Percentiles rank a stretch among this genome's conserved stretches.
These are phyloP conservation scores for Pittosporum tobira DNA, from an alignment of 129 eudicot species.

Conservation along the genomic window DNA sequence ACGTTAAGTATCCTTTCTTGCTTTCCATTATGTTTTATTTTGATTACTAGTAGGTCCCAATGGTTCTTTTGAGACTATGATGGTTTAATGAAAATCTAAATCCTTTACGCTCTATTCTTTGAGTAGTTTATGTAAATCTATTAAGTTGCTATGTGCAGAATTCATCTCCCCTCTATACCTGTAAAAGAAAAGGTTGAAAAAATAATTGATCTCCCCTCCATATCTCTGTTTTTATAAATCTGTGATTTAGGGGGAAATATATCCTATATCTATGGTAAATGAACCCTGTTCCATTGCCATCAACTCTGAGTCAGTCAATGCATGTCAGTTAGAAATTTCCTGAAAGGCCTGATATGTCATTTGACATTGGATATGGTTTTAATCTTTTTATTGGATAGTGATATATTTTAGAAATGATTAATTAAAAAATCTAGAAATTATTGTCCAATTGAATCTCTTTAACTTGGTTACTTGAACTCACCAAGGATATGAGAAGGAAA, in stretches of 20 bases:
- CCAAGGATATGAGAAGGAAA: neutral
- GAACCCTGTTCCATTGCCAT: neutral
- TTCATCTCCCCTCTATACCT: neutral
- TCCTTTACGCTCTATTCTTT: neutral
- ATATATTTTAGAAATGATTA: neutral
- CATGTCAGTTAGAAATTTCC: too few species aligned
- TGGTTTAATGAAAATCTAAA: neutral
- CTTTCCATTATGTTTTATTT: too few species aligned
- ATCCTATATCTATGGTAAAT: neutral
- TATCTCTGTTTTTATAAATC: neutral
- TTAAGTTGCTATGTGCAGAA: neutral
- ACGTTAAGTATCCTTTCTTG: too few species aligned
- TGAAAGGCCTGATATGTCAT: neutral
- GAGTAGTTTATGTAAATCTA: neutral
- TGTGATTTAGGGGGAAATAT: neutral
- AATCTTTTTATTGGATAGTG: neutral
- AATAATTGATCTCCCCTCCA: neutral
- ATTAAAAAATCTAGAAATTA: too few species aligned
- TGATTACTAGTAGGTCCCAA: neutral
- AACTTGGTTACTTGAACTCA: neutral
- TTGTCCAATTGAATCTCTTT: too few species aligned
- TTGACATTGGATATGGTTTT: neutral
- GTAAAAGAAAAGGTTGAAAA: too few species aligned
- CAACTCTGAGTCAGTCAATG: neutral
- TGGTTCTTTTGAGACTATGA: neutral